A percentile compares a stretch with the other conserved stretches of the same genome.
phyloP scores from a whole-genome alignment of 306 rosid species.

The Vachellia collinsii region DNA sequence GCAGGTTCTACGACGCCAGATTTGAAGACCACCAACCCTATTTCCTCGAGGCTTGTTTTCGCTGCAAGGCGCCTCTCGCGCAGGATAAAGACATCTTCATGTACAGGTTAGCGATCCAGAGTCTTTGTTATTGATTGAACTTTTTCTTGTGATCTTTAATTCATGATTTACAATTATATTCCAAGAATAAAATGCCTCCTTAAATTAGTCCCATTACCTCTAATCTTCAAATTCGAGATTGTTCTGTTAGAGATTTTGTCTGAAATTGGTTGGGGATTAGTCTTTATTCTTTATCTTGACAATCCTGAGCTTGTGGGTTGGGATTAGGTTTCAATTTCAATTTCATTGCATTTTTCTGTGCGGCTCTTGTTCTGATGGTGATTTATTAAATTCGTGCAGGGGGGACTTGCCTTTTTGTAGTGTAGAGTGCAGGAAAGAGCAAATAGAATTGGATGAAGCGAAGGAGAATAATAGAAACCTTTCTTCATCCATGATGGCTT shows the following conservation, averaged over 20 bases:
- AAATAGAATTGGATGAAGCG: slow-evolving; percentile 78
- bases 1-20: slow-evolving; percentile 72
- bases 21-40: slow-evolving; percentile 81
- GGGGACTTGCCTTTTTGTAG: slow-evolving; percentile 96
- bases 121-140: neutral
- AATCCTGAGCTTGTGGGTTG: neutral
- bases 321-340: neutral
- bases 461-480: slow-evolving; percentile 59
- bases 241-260: neutral
- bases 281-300: neutral
- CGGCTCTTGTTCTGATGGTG: neutral
- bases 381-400: slow-evolving; percentile 46
- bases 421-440: slow-evolving; percentile 87
- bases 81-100: slow-evolving; percentile 79
- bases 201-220: neutral
- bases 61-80: slow-evolving; percentile 73
- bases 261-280: neutral
- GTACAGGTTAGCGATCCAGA: slow-evolving; percentile 68
- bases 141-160: neutral
- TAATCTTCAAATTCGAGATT: no score
- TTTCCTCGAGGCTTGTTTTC: slow-evolving; percentile 79
- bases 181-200: neutral
- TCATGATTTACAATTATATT: neutral
- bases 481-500: slow-evolving; percentile 69
- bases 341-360: neutral